A percentile compares a stretch with the other conserved stretches of the same genome.
Evolutionary conservation across 441 rosid genomes (phyloP).

Genomic region (Populus tomentosa): DNA sequence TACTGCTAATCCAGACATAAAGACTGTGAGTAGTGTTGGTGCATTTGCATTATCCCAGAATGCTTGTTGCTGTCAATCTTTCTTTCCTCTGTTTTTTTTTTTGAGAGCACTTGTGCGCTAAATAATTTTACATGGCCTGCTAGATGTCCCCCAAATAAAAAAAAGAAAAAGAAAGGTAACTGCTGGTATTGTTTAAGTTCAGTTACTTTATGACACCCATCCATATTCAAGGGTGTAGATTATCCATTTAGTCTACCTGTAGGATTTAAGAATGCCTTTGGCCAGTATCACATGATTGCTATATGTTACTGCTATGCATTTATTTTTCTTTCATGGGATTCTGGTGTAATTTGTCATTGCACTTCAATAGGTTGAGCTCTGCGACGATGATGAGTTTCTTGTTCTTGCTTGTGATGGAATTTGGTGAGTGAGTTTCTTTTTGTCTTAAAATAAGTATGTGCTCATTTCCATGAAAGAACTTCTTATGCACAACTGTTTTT

Average conservation of each 20-base stretch:
- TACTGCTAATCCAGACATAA: slow-evolving; percentile 75
- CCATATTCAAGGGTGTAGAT: background rate
- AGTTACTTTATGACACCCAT: background rate
- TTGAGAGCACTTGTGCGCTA: background rate
- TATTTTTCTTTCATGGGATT: background rate
- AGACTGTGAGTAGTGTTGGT: slow-evolving; percentile 14
- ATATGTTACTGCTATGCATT: background rate
- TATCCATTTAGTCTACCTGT: background rate
- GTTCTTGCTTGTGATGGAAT: slow-evolving; percentile 93
- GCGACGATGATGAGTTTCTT: slow-evolving; percentile 80
- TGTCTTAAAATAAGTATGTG: background rate
- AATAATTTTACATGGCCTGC: background rate
- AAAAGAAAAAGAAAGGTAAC: background rate
- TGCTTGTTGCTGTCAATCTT: background rate
- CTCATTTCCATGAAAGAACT: background rate
- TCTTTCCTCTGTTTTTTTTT: background rate
- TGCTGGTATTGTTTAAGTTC: background rate
- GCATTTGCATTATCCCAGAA: background rate
- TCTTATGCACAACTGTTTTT: background rate
- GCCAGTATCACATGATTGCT: background rate
- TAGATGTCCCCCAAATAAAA: background rate
- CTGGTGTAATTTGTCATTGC: background rate
- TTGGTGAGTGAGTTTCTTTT: slow-evolving; percentile 34
- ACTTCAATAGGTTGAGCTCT: slow-evolving; percentile 64
- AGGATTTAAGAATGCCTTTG: background rate